Evolutionary conservation across 2,329 filamentous ascomycete genomes (phyloP), one percentile per base, ranked within the genome.

Genomic region (Talaromyces sp.): DNA sequence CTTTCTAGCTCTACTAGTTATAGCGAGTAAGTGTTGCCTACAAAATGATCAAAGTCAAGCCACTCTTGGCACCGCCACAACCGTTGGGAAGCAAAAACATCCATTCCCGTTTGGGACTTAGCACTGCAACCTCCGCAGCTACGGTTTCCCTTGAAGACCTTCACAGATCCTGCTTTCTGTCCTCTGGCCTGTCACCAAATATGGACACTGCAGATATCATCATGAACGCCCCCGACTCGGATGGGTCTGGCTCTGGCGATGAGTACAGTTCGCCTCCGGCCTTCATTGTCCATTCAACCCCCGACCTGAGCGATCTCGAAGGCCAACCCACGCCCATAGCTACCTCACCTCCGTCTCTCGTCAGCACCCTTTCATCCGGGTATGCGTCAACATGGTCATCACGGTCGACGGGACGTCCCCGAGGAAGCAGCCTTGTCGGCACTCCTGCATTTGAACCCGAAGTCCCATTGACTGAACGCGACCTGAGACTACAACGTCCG

Each of bases 401-500:
- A 24, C 73, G 72, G 56, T 72, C 76, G 4, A 72, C 72, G 24
- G 70, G 76, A 43, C 77, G 81, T 48, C 76, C 78, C 39, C 80
- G 82, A 63, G 77, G 78, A 59, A 71, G 77, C 66, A 82, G 80
- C 68, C 69, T 77, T 24, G 78, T 78, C 59, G 74, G 75, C 45
- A 64, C 71, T 5, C 79, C 76, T 70, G 78, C 71, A 73, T 82
- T 77, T 76, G 84, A 78, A 19, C 74, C 72, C 19, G 76, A 77
- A 63, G 72, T 70, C 56, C 67, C 72, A 14, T 69, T 74, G 56
- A 39, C 71, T 11, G 72, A 75, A 8, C 72, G 68, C 57, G 80
- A 81, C 16, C 63, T 73, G 62, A 81, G 88, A 71, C 83, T 85
- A 31, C 87, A 90, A 71, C 85, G 90, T 69, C 90, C 91, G 16